phyloP scores from a whole-genome alignment of 2,329 filamentous ascomycete genomes.

The Setomelanomma holmii region DNA sequence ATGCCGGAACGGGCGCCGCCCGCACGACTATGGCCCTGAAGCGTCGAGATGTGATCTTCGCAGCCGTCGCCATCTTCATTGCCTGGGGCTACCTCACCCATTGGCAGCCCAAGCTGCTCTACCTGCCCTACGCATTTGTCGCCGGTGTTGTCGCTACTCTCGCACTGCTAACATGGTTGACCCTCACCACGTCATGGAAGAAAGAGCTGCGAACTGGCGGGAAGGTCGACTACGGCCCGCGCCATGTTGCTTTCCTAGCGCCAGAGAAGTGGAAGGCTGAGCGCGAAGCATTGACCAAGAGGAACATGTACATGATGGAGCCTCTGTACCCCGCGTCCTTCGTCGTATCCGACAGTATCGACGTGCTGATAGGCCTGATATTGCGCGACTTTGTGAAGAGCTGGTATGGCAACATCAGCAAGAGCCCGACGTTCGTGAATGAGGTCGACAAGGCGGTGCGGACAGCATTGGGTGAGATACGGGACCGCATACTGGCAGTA shows the following conservation, averaged over 20 bases:
- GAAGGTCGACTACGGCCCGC: slow-evolving; percentile 50
- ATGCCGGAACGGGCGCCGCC: slow-evolving; percentile 46
- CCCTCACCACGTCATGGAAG: slow-evolving; percentile 64
- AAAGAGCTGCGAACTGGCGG: slow-evolving; percentile 51
- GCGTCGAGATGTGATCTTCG: slow-evolving; percentile 71
- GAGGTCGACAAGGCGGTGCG: slow-evolving; percentile 85
- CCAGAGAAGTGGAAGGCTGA: slow-evolving; percentile 73
- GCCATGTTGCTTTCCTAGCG: slow-evolving; percentile 65
- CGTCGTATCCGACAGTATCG: slow-evolving; percentile 79
- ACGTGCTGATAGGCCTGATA: slow-evolving; percentile 78
- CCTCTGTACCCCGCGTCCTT: slow-evolving; percentile 79
- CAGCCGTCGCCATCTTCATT: slow-evolving; percentile 74
- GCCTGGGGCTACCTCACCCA: slow-evolving; percentile 87
- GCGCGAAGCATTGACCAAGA: slow-evolving; percentile 68
- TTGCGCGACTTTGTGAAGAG: slow-evolving; percentile 83
- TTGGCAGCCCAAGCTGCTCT: slow-evolving; percentile 83
- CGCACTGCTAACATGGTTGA: slow-evolving; percentile 63
- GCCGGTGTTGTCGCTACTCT: slow-evolving; percentile 67
- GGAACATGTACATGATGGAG: slow-evolving; percentile 69
- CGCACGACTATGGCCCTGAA: slow-evolving; percentile 72
- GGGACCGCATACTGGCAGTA: slow-evolving; percentile 73
- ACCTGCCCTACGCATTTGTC: slow-evolving; percentile 83
- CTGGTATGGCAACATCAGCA: slow-evolving; percentile 90
- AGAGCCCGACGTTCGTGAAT: slow-evolving; percentile 78
- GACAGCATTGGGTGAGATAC: slow-evolving; percentile 72